Evolutionary conservation across 768 basidiomycete species (phyloP), one percentile per base, ranked within the genome.

Genomic region (Ramaria rubella): DNA sequence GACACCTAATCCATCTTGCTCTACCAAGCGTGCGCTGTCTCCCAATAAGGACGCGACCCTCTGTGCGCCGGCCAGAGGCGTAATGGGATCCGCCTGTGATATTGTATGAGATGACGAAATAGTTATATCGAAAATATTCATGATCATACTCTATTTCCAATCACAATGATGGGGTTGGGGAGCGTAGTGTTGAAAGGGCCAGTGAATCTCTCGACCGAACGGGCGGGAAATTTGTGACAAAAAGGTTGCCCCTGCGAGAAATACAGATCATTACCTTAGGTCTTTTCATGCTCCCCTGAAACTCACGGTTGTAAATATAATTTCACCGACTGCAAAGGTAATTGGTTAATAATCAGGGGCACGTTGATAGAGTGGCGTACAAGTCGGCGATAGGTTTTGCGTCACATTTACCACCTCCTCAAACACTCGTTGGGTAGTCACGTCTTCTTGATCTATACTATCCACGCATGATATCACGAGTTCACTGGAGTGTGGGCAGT

Each of bases 1-100:
- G 56, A 67, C 67, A 5, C 69, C 69, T 21, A 62, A 62, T 5
- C 65, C 59, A 43, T 67, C 63, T 50, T 68, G 67, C 19, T 68
- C 51, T 4, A 69, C 46, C n/a, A 70, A 56, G 14, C 63, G 54
- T 11, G 67, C 58, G 8, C 67, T 68, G 21, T 62, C 26, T 24
- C 61, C 61, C 8, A 68, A 62, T 19, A 63, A 50, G 36, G 60
- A 52, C 11, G 63, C 56, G 5, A 67, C 63, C 1, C 49, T 38
- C 46, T 59, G 29, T 8, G 65, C 69, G 49, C 60, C 67, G 7
- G 45, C 31, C 15, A 70, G 54, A 5, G 69, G 67, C 11, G 69
- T 69, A 14, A 68, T 63, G 1, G 67, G 67, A 36, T 55, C 43
- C 11, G 42, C 42, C 55, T 70, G 33, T 15, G 21, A 6, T 40